phyloP scores from a whole-genome alignment of 805 yeast genomes.

The Maudiozyma pseudohumilis region DNA sequence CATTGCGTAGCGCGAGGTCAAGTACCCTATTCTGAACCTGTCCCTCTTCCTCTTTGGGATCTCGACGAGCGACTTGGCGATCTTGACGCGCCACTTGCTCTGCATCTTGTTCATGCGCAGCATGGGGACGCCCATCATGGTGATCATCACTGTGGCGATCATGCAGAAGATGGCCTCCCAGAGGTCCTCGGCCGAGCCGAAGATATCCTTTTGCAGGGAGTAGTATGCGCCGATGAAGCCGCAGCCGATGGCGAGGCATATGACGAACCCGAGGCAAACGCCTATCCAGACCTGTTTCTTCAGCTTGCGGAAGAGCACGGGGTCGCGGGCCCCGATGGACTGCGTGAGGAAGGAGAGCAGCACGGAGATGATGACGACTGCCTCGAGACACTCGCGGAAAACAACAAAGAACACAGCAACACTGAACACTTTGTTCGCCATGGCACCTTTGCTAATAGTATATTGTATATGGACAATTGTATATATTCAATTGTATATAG shows the following conservation, averaged over 20 bases:
- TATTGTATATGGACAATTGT: no score
- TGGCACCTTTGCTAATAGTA: no score
- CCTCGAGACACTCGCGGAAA: constrained; percentile 90
- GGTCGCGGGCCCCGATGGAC: constrained; percentile 54
- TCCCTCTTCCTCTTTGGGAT: constrained; percentile 41
- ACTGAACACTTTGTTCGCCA: constrained; percentile 32
- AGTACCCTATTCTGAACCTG: constrained; percentile 44
- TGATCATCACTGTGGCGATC: constrained; percentile 80
- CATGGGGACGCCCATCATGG: constrained; percentile 95
- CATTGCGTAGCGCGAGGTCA: constrained; percentile 72
- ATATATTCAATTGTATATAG: no score
- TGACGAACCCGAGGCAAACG: constrained; percentile 54
- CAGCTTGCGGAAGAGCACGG: constrained; percentile 47
- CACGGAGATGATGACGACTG: constrained; percentile 84
- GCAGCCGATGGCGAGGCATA: constrained; percentile 80
- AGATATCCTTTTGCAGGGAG: constrained; percentile 67
- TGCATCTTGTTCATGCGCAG: constrained; percentile 92
- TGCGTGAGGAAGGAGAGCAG: constrained; percentile 85
- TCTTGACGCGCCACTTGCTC: constrained; percentile 92
- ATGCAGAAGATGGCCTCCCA: constrained; percentile 97
- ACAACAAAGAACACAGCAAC: constrained; percentile 73
- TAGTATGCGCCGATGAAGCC: constrained; percentile 94
- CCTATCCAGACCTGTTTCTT: constrained; percentile 85
- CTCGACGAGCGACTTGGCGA: constrained; percentile 72
- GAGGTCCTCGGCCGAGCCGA: constrained; percentile 79